Evolutionary conservation across 805 yeast species (phyloP), one percentile per base, ranked within the genome.

Genomic region (Wickerhamiella australiensis): DNA sequence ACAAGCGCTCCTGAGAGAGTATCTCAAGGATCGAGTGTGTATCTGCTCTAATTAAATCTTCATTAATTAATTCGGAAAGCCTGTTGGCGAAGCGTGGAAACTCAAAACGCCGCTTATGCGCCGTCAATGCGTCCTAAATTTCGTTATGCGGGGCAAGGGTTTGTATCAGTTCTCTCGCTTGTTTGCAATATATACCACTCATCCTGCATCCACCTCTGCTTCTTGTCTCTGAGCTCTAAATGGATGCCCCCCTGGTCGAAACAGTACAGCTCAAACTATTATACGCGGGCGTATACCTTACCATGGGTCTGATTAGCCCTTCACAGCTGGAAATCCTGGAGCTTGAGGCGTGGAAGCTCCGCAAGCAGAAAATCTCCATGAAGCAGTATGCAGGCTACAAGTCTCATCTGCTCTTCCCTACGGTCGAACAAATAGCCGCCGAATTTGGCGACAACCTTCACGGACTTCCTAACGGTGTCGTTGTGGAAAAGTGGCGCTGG

Each of bases 401-500:
- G 15, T 31, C 35, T 5, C n/a, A 9, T 8, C 35, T 8, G 13
- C 15, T 31, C 5, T 31, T 31, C 35, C 35, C 35, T n/a, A 31
- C 15, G 5, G 35, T 31, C 5, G 35, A 31, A 31, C 15, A 31
- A 31, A n/a, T 31, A n/a, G 35, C 35, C 8, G 15, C 35, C 35
- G 35, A 31, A n/a, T 22, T 38, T 8, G 13, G 5, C 13, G 18
- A 22, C 3, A 22, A 22, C 7, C 18, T 38, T n/a, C 27, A 38
- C 13, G 27, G 42, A 7, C 6, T 38, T 21, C 13, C 20, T 5
- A 21, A 21, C 18, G 11, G n/a, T 13, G 15, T 38, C 13, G 26
- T 15, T 4, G 25, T 38, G 3, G 42, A 38, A 6, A 38, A 38
- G 21, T 45, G 42, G 42, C 42, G 48, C 17, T 45, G 48, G 48